These are phyloP conservation scores for Botryotinia convoluta DNA, from an alignment of 2,329 filamentous ascomycete species.

Conservation along the genomic window DNA sequence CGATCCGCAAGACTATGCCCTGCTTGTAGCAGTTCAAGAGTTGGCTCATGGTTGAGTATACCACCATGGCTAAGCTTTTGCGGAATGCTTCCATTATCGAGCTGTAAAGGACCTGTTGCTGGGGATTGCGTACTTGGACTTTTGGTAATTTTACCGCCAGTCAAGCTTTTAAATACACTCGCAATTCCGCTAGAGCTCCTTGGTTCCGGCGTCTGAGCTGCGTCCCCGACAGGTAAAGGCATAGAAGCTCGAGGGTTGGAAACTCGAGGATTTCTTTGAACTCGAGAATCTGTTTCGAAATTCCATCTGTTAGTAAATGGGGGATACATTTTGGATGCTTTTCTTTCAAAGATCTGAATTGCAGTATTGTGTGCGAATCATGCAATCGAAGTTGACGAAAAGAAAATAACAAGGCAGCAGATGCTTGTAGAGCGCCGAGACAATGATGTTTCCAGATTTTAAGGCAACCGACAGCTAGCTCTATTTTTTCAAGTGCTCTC, in stretches of 20 bases:
- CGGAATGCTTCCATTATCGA: conserved; percentile 44
- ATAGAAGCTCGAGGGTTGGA: conserved; percentile 46
- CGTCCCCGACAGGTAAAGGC: conserved; percentile 60
- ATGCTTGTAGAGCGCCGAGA: background rate
- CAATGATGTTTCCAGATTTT: background rate
- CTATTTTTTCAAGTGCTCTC: background rate
- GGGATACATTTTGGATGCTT: background rate
- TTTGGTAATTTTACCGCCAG: conserved; percentile 52
- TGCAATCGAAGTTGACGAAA: conserved; percentile 10
- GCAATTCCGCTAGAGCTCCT: conserved; percentile 56
- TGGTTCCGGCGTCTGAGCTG: conserved; percentile 53
- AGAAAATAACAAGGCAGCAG: background rate
- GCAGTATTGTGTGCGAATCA: background rate
- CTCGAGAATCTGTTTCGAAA: conserved; percentile 13
- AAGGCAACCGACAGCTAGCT: background rate
- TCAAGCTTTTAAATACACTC: conserved; percentile 62
- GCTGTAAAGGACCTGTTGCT: conserved; percentile 42
- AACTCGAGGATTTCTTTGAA: conserved; percentile 17
- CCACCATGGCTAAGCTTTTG: conserved; percentile 43
- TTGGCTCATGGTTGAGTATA: conserved; percentile 52
- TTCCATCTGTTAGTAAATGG: conserved; percentile 16
- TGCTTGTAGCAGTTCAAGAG: conserved; percentile 54
- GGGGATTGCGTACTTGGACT: conserved; percentile 43
- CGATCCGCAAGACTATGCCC: conserved; percentile 51
- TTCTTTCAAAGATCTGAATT: background rate